Base-by-base conservation (phyloP, 371 early-diverging fungal species). In the Dichotomocladium elegans region DNA sequence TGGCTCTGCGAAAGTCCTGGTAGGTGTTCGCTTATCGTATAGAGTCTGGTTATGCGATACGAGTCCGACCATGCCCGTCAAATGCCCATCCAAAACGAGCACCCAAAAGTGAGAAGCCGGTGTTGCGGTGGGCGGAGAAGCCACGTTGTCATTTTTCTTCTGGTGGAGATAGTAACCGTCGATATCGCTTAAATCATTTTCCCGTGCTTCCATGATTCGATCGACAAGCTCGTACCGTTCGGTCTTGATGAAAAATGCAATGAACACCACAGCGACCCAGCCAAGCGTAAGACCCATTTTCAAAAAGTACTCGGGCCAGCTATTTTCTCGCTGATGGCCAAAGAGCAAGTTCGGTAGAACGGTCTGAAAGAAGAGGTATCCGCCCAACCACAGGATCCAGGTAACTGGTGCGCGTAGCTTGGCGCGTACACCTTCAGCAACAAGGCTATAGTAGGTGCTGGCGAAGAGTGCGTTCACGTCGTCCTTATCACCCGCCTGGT, bases 21-120 rank as follows among this genome's bases (percentile, higher is more conserved):
- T 62, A 68, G 65, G 65, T 1, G 41, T 41, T 10, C 73, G 57
- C 37, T 41, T 41, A 45, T 72, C 73, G 5, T 46, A 14, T 11
- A 64, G 51, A 12, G 57, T 58, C 28, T 66, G 45, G 14, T 45
- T 40, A 19, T 54, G 46, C 21, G 46, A 50, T 3, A 61, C 60
- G 21, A 75, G 42, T 10, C 72, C 77, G 7, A 77, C 57, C 52
- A 72, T 74, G 19, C 72, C 77, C 51, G 64, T 64, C 1, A 55
- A 45, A 14, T 49, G 34, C 37, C 60, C 58, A 34, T 74, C 68
- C 50, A 70, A 37, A 4, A 56, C 37, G 9, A 77, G 55, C 1
- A 77, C 74, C 77, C 77, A 77, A 37, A 77, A 74, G 43, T 71
- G 70, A 24, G 74, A 69, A 14, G 65, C 58, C 2, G 64, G 57